Percentiles rank a stretch among this genome's conserved stretches.
These are phyloP conservation scores for Tillandsia fasciculata DNA, from an alignment of 176 grass and related monocot species.

Conservation along the genomic window DNA sequence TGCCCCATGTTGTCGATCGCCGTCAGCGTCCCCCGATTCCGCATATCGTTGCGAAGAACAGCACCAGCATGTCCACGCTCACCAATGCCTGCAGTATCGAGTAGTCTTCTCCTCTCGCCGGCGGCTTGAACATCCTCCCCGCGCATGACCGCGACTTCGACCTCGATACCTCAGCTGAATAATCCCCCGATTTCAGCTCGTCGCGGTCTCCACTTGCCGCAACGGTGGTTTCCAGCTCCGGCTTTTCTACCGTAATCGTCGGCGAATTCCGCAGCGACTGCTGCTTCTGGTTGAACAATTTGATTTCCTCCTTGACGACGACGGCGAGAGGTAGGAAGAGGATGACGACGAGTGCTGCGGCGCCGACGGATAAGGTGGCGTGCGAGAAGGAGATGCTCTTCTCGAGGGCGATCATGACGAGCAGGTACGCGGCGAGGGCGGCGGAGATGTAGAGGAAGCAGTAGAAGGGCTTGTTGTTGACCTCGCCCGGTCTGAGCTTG, in stretches of 20 bases:
- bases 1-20: slow-evolving; percentile 99
- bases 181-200: not conserved
- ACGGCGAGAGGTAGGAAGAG: slow-evolving; percentile 57
- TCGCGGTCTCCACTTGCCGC: not conserved
- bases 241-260: slow-evolving; percentile 28
- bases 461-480: slow-evolving; percentile 48
- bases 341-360: slow-evolving; percentile 35
- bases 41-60: slow-evolving; percentile 58
- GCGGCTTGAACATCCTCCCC: slow-evolving; percentile 31
- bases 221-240: not conserved
- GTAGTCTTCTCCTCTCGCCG: slow-evolving; percentile 55
- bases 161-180: not conserved
- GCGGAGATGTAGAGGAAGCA: slow-evolving; percentile 81
- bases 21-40: slow-evolving; percentile 69
- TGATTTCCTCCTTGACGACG: slow-evolving; percentile 62
- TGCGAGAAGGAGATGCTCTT: slow-evolving; percentile 24
- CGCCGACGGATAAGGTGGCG: slow-evolving; percentile 2
- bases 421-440: slow-evolving; percentile 47
- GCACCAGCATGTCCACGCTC: slow-evolving; percentile 61
- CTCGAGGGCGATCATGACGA: slow-evolving; percentile 50
- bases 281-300: slow-evolving; percentile 30
- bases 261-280: slow-evolving; percentile 19
- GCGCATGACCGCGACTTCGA: slow-evolving; percentile 6
- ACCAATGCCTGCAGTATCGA: slow-evolving; percentile 51
- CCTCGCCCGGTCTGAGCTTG: not conserved